Evolutionary conservation across 768 basidiomycete genomes (phyloP).

Genomic region (Termitomyces sp.): DNA sequence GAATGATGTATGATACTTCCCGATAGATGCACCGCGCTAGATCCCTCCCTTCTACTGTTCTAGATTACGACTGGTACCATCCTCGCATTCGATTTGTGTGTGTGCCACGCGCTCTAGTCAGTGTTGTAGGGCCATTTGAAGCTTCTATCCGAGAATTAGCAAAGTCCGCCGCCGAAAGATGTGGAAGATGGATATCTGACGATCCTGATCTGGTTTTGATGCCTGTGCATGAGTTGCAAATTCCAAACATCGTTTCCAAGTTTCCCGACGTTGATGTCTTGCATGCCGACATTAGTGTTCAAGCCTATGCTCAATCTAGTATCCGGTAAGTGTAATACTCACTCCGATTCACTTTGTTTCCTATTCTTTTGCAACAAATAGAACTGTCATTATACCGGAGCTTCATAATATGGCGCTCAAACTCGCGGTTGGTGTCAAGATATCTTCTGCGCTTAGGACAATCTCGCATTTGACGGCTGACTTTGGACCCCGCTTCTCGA

Average conservation of each 20-base stretch:
- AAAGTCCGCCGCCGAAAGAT: slow-evolving; percentile 25
- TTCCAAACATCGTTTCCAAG: slow-evolving; percentile 37
- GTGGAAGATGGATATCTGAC: slow-evolving; percentile 20
- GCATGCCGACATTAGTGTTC: slow-evolving; percentile 33
- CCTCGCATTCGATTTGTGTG: slow-evolving; percentile 45
- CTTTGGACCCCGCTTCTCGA: slow-evolving; percentile 53
- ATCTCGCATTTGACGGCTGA: slow-evolving; percentile 56
- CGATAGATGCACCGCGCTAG: slow-evolving; percentile 53
- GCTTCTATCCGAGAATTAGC: slow-evolving; percentile 26
- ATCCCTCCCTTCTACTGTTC: slow-evolving; percentile 27
- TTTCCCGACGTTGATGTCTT: slow-evolving; percentile 39
- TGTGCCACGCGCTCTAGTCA: slow-evolving; percentile 31
- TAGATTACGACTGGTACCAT: slow-evolving; percentile 49
- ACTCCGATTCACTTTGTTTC: not conserved
- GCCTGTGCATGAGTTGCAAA: slow-evolving; percentile 52
- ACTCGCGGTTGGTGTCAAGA: slow-evolving; percentile 49
- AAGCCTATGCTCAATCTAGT: slow-evolving; percentile 46
- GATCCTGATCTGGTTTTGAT: slow-evolving; percentile 31
- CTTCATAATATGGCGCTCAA: slow-evolving; percentile 43
- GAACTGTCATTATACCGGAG: slow-evolving; percentile 44
- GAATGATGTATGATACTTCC: not conserved
- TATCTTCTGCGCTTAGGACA: slow-evolving; percentile 53
- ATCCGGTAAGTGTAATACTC: slow-evolving; percentile 34
- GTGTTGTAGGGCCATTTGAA: slow-evolving; percentile 40
- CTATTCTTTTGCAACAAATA: slow-evolving; percentile 11